Conservation (phyloP, 2,329 filamentous ascomycete genomes). For the Cladorrhinum sp. region DNA sequence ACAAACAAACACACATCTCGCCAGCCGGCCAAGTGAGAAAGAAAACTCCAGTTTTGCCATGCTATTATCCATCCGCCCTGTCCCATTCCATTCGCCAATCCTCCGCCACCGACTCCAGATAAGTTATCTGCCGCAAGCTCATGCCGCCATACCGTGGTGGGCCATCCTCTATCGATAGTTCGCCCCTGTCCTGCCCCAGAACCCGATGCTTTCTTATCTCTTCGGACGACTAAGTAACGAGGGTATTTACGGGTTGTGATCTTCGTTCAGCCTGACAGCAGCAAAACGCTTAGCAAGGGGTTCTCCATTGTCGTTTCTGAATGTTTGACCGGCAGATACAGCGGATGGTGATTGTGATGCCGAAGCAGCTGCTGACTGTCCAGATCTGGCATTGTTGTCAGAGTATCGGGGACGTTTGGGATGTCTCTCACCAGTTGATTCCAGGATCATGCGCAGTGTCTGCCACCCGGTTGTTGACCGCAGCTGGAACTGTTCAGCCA, state of each 20-base stretch:
- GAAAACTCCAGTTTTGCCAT: background rate
- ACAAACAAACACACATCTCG: background rate
- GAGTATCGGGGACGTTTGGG: constrained; percentile 62
- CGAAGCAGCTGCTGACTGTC: constrained; percentile 16
- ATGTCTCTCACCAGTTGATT: constrained; percentile 96
- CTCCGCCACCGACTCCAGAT: background rate
- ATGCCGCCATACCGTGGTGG: background rate
- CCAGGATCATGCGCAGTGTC: constrained; percentile 86
- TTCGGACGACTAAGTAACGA: background rate
- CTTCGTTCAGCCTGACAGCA: constrained; percentile 60
- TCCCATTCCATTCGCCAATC: background rate
- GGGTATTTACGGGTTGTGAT: background rate
- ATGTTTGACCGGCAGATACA: constrained; percentile 27
- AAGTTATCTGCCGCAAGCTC: background rate
- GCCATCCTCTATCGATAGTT: background rate
- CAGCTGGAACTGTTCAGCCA: constrained; percentile 76
- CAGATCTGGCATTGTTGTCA: constrained; percentile 31
- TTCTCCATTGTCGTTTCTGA: constrained; percentile 42
- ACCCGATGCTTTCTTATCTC: background rate
- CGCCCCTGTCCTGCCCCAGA: background rate
- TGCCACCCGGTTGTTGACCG: constrained; percentile 89
- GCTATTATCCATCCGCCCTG: background rate
- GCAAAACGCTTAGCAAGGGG: constrained; percentile 65
- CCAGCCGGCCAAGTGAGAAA: background rate
- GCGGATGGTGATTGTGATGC: constrained; percentile 29